Evolutionary conservation across 352 stramenopile genomes (phyloP), one percentile per base, ranked within the genome.

Genomic region (Globisporangium radiosum): DNA sequence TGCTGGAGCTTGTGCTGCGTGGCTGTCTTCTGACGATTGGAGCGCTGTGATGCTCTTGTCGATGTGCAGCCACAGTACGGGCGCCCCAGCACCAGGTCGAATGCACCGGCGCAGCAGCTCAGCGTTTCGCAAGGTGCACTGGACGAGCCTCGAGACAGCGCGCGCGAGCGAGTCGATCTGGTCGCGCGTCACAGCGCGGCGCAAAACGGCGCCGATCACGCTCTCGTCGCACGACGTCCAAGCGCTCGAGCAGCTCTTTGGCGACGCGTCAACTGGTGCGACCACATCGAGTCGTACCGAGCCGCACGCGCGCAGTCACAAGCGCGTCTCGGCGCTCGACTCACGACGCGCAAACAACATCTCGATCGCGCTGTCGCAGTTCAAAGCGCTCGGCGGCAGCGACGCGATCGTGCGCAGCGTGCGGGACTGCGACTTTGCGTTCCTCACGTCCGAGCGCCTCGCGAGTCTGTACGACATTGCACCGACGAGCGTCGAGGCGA

Each of bases 341-440:
- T 81, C 81, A n/a, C 68, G 81, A 11, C 74, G 83, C 25, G 82
- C 77, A 5, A 91, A 91, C 70, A 91, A 89, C 47, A 91, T 93
- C 58, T 85, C 75, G 5, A 93, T 93, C 62, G 81, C 76, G 0
- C 44, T 93, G 4, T 87, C 68, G n/a, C 81, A 87, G 59, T 91
- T 90, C 39, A 93, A 93, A 62, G 47, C 62, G 8, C 25, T 75
- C 7, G 78, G 81, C 3, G 83, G 78, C 25, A 54, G 69, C 15
- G 65, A 80, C 0, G 65, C 65, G 33, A 81, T 90, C 52, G 55
- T 90, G n/a, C 56, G 37, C 45, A 80, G 68, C 15, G 59, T 87
- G 33, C 69, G 71, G 42, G 53, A 33, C 7, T 88, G 83, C 54
- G 76, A 91, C 47, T 81, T 87, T 17, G 64, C 70, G 17, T 83